These are phyloP conservation scores for Pedinophyceae sp. DNA, from an alignment of 139 green algal species.

Conservation along the genomic window DNA sequence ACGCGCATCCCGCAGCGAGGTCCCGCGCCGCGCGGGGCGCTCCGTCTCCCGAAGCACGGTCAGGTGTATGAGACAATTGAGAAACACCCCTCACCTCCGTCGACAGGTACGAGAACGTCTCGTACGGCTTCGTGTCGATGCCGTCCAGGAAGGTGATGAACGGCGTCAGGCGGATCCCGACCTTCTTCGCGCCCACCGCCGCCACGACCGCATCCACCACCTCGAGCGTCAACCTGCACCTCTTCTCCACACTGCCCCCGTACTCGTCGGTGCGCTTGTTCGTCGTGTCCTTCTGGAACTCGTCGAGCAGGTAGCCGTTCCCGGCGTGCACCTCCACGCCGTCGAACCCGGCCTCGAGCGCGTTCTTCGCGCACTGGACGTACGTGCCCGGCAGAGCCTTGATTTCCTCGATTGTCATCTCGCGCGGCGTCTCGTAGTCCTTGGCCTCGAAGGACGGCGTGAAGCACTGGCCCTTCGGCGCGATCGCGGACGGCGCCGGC, in stretches of 20 bases:
- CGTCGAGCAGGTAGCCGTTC: slow-evolving; percentile 8
- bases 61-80: too few relatives aligned
- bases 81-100: too few relatives aligned
- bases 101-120: slow-evolving; percentile 6
- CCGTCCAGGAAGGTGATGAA: slow-evolving; percentile 32
- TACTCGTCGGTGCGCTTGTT: slow-evolving; percentile 54
- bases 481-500: slow-evolving; percentile 31
- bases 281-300: slow-evolving; percentile 36
- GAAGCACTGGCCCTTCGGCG: slow-evolving; percentile 3
- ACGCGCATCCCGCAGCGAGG: neutral
- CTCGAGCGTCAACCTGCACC: slow-evolving; percentile 29
- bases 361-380: slow-evolving; percentile 21
- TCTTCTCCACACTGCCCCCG: slow-evolving; percentile 41
- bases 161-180: slow-evolving; percentile 53
- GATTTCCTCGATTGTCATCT: slow-evolving; percentile 27
- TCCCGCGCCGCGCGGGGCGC: too few relatives aligned
- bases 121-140: slow-evolving; percentile 18
- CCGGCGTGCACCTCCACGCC: slow-evolving; percentile 1
- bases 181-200: slow-evolving; percentile 31
- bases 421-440: slow-evolving; percentile 13
- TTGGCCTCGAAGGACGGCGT: neutral
- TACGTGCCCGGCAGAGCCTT: slow-evolving; percentile 24
- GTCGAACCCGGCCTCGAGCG: slow-evolving; percentile 21
- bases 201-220: slow-evolving; percentile 25
- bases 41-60: neutral